Base-by-base conservation (phyloP, 768 basidiomycete genomes). In the Filobasidium floriforme region DNA sequence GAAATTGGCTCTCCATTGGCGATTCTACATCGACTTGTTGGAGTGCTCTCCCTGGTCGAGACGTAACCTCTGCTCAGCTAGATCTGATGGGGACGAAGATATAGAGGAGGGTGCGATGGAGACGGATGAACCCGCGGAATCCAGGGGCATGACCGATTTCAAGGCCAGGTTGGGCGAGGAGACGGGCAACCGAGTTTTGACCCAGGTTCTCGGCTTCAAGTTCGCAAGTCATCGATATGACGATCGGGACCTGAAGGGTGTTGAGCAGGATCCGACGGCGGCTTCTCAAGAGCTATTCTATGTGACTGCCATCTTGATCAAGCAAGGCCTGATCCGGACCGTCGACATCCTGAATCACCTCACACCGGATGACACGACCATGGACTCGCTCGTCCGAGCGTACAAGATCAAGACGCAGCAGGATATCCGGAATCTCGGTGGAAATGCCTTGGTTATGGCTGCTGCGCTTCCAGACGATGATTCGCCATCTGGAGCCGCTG, bases 171-270 rank as follows among this genome's bases (percentile, higher is more conserved):
- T 73, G 26, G 46, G 24, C 0, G 40, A 15, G 10, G 72, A 73
- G 61, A 59, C 24, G 7, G 76, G 77, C 19, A 74, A 75, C 62
- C 61, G 74, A 10, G 75, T 79, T 19, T 62, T 79, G 37, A 72
- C 90, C 15, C 92, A 99, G 80, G 89, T 98, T 7, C 81, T 99
- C 24, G 96, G 96, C n/a, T 98, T 98, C 84, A 99, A 99, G 79
- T 94, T 96, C 73, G 83, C 41, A 41, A 18, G 44, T 11, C 24
- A 41, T 51, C 41, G 10, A 0, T 41, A 68, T 44, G 62, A 63
- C 29, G 52, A 68, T 26, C 15, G 52, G 29, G 67, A 68, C 46
- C 29, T 68, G 49, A 68, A 68, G 32, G 67, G 67, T 15, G 62
- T 64, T 24, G 63, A 60, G 24, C 51, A 61, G 29, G 88, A 88